Evolutionary conservation across 129 eudicot species (phyloP).

Genomic region (sunflower (Helianthus annuus)): HanXRQr2.0-SUNRISE NC_035437.2:27274662-27275161

Average conservation of each 20-base stretch:
- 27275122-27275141: neutral
- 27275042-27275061: conserved; percentile 45
- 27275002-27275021: conserved; percentile 29
- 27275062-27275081: conserved; percentile 43
- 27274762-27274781: too few relatives aligned
- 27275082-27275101: conserved; percentile 51
- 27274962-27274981: neutral
- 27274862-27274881: too few relatives aligned
- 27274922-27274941: neutral
- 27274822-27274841: too few relatives aligned
- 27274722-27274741: too few relatives aligned
- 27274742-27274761: too few relatives aligned
- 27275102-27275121: conserved; percentile 37
- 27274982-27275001: conserved; percentile 22
- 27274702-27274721: too few relatives aligned
- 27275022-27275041: conserved; percentile 29
- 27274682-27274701: too few relatives aligned
- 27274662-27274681: too few relatives aligned
- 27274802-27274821: too few relatives aligned
- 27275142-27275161: neutral
- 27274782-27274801: too few relatives aligned
- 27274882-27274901: too few relatives aligned
- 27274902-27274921: neutral
- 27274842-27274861: too few relatives aligned
- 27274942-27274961: conserved; percentile 2